Evolutionary conservation across 2,329 filamentous ascomycete genomes (phyloP), one percentile per base, ranked within the genome.

Genomic region (Plectosphaerella sp.): DNA sequence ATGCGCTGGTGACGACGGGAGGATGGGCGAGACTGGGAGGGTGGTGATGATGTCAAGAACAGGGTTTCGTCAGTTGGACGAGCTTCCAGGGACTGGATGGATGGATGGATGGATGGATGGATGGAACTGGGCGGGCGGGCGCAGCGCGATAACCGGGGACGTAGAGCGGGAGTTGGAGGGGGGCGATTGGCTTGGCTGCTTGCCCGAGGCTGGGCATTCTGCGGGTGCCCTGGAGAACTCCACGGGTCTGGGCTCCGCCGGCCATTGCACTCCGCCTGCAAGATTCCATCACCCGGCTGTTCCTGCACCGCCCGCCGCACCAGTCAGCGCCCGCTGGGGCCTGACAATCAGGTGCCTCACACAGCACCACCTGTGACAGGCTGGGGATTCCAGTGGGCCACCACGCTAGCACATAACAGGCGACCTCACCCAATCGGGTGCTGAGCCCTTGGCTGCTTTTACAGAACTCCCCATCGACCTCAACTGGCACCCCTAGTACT

Each of bases 31-130:
- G 22, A 48, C 20, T 15, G 47, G 22, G 22, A 9, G 35, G 47
- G 51, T 57, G 54, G 48, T 56, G 54, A 52, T 57, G 55, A 57
- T 57, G 55, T 57, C 55, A 57, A 54, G 35, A 15, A 48, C 45
- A 52, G 49, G 53, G 54, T 51, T 56, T 52, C 49, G 55, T 57
- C 55, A 48, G 47, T 15, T n/a, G 37, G 37, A 39, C 16, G 37
- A 33, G 28, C 28, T 33, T 33, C 28, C 28, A 4, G 11, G 28
- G 8, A 33, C 28, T 12, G 28, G 28, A 39, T 35, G 45, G 52
- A 28, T 14, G 18, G 39, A 22, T 20, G 24, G 25, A 45, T 55
- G 53, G 53, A 53, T 55, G 53, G 48, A 37, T 39, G 47, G n/a
- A 22, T 22, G 22, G 22, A 22, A 22, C 22, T 22, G 22, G 22